phyloP scores from a whole-genome alignment of 345 rosid species.

The Microcos paniculata region DNA sequence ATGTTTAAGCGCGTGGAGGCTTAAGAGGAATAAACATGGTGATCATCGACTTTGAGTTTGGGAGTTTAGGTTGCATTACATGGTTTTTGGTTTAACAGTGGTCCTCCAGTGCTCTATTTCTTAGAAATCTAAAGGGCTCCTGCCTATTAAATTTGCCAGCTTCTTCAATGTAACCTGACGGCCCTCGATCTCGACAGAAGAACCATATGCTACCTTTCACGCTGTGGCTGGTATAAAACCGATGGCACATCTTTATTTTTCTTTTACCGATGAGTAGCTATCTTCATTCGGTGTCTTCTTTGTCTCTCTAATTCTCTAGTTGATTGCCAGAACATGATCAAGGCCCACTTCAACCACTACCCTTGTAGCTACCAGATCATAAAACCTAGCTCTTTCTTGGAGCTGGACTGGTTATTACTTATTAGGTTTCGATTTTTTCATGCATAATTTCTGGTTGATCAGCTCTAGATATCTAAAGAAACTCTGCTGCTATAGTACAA shows the following conservation, averaged over 20 bases:
- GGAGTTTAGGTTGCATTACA: not conserved
- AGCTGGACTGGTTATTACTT: not conserved
- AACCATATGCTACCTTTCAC: conserved; percentile 3
- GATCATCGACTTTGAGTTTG: not conserved
- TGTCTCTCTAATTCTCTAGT: not conserved
- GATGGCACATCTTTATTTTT: conserved; percentile 6
- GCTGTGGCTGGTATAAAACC: not conserved
- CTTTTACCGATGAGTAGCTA: conserved; percentile 21
- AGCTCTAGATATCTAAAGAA: not conserved
- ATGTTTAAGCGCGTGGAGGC: not conserved
- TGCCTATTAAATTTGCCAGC: conserved; percentile 20
- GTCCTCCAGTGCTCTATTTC: conserved; percentile 15
- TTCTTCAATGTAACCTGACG: not conserved
- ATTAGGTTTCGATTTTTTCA: not conserved
- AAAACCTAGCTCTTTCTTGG: not conserved
- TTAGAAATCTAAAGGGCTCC: conserved; percentile 1
- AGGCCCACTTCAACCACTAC: not conserved
- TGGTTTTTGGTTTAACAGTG: conserved; percentile 9
- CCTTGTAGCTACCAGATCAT: not conserved
- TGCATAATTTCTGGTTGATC: not conserved
- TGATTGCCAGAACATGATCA: conserved; percentile 2
- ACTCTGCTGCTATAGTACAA: not conserved
- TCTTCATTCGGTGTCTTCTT: not conserved
- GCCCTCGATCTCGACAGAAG: not conserved
- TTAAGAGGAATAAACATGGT: too few relatives aligned